Conservation (phyloP, 768 basidiomycete genomes). For the Dendrothele bispora region DNA sequence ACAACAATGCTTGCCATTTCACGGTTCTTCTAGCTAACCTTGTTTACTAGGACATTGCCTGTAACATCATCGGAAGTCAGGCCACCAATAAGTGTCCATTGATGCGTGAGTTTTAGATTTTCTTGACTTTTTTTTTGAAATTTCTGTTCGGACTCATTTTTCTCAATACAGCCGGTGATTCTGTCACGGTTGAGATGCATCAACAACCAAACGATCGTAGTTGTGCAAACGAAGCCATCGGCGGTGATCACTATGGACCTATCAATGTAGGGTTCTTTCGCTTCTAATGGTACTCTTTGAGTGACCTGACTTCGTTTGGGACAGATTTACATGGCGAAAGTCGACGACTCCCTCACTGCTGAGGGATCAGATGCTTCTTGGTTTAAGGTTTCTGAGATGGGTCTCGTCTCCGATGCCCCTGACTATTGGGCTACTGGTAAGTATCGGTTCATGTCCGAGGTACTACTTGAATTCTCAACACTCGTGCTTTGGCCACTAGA, state of each 20-base stretch:
- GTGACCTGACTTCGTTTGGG: neutral
- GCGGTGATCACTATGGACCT: constrained; percentile 52
- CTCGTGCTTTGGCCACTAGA: no score
- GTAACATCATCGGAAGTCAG: constrained; percentile 37
- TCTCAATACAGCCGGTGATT: constrained; percentile 37
- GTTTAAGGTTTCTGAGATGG: constrained; percentile 54
- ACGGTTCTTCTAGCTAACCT: neutral
- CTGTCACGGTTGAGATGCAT: constrained; percentile 54
- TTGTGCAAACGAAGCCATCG: constrained; percentile 48
- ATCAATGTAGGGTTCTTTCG: constrained; percentile 27
- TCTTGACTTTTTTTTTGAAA: neutral
- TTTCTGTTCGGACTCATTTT: neutral
- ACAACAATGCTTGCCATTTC: neutral
- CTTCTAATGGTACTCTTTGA: neutral
- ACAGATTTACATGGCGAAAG: constrained; percentile 49
- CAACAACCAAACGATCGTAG: constrained; percentile 47
- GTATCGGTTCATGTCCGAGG: constrained; percentile 4
- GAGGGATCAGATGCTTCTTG: constrained; percentile 40
- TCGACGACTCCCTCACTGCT: constrained; percentile 43
- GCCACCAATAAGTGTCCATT: constrained; percentile 41
- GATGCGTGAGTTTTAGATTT: constrained; percentile 31
- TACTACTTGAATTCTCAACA: no score
- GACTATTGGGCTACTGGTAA: constrained; percentile 44
- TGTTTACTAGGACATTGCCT: constrained; percentile 41
- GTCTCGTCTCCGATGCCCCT: constrained; percentile 47